Conservation (phyloP, 192 early-diverging fungal genomes). For the Podila clonocystis region DNA sequence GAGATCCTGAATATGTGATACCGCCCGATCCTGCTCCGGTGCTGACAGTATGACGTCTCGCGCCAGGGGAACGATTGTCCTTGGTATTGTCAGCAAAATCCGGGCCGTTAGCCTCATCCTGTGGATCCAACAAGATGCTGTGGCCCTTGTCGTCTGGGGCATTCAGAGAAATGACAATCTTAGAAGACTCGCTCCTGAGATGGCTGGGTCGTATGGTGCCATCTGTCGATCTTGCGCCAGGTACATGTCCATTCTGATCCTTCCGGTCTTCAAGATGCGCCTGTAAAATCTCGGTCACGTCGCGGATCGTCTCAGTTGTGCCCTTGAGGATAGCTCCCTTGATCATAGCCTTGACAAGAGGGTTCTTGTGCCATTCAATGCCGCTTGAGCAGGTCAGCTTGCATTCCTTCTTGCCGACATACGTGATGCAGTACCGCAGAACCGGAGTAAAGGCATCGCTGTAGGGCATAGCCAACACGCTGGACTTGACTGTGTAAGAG, state of each 20-base stretch:
- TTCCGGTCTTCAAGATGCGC: constrained; percentile 40
- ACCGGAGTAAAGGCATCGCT: constrained; percentile 73
- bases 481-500: constrained; percentile 26
- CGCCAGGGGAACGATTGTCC: constrained; percentile 12
- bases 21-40: constrained; percentile 18
- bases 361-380: constrained; percentile 73
- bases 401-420: constrained; percentile 58
- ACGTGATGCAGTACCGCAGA: constrained; percentile 76
- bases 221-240: not conserved
- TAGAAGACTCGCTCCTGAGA: constrained; percentile 18
- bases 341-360: constrained; percentile 78
- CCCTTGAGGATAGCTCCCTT: constrained; percentile 67
- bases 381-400: constrained; percentile 63
- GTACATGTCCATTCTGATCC: not conserved
- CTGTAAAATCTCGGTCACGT: constrained; percentile 59
- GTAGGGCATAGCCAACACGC: constrained; percentile 64
- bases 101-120: constrained; percentile 5
- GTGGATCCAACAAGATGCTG: constrained; percentile 29
- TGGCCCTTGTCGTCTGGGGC: constrained; percentile 35
- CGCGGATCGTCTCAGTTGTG: constrained; percentile 58
- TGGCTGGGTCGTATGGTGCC: not conserved
- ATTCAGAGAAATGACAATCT: constrained; percentile 35
- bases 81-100: not conserved
- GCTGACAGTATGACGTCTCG: constrained; percentile 45
- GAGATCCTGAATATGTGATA: constrained; percentile 4